Evolutionary conservation across 2,329 filamentous ascomycete species (phyloP).

Genomic region (Exophiala sp.): DNA sequence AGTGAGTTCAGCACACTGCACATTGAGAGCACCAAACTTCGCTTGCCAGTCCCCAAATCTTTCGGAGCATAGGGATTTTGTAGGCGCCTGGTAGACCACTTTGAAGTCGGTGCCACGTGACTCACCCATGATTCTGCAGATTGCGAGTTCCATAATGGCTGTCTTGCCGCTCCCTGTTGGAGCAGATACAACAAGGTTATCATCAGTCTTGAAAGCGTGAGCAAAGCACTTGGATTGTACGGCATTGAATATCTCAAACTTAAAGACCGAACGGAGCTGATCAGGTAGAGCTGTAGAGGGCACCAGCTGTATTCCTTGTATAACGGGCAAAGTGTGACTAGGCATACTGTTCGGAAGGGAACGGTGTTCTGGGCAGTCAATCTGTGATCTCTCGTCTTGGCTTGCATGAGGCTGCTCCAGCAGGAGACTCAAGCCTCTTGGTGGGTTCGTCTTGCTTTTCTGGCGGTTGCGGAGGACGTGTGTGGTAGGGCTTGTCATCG

Average conservation of each 20-base stretch:
- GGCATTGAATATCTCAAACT: slow-evolving; percentile 73
- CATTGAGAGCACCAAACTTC: slow-evolving; percentile 66
- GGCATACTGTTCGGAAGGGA: neutral
- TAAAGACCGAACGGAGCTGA: slow-evolving; percentile 65
- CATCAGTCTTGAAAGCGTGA: slow-evolving; percentile 61
- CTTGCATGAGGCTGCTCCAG: neutral
- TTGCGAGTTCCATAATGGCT: slow-evolving; percentile 73
- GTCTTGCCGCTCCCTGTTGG: slow-evolving; percentile 87
- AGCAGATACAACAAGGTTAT: slow-evolving; percentile 76
- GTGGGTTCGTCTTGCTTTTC: neutral
- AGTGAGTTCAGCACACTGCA: slow-evolving; percentile 73
- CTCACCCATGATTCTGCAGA: slow-evolving; percentile 65
- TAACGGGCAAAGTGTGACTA: slow-evolving; percentile 35
- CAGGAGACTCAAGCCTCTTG: neutral
- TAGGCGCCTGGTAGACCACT: slow-evolving; percentile 80
- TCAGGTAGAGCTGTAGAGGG: slow-evolving; percentile 63
- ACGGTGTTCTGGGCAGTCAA: neutral
- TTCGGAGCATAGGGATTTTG: slow-evolving; percentile 77
- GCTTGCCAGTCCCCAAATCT: slow-evolving; percentile 71
- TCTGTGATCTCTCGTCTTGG: neutral
- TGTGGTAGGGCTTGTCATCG: slow-evolving; percentile 20
- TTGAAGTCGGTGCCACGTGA: slow-evolving; percentile 64
- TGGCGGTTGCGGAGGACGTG: slow-evolving; percentile 15
- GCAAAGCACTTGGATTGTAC: slow-evolving; percentile 77
- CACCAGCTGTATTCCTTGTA: slow-evolving; percentile 60